phyloP scores from a whole-genome alignment of 352 stramenopile species.

The Phytophthora uliginosa region DNA sequence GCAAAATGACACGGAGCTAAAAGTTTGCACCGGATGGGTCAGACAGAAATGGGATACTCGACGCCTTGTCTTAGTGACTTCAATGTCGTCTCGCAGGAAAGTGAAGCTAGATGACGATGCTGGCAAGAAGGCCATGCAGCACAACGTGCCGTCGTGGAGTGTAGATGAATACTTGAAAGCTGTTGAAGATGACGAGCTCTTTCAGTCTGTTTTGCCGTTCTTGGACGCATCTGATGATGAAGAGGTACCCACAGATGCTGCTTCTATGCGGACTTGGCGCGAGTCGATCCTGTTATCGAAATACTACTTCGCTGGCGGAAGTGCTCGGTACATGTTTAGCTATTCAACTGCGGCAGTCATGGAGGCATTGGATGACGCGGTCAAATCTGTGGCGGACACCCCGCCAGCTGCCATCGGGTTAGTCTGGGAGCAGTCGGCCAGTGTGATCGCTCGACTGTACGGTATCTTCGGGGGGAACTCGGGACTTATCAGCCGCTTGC shows the following conservation, averaged over 20 bases:
- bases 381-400: not conserved
- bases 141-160: not conserved
- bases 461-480: not conserved
- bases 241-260: not conserved
- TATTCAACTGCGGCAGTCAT: conserved; percentile 1
- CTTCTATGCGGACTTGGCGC: conserved; percentile 6
- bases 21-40: not conserved
- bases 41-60: not conserved
- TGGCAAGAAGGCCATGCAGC: too few relatives aligned
- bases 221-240: not conserved
- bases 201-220: not conserved
- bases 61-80: not conserved
- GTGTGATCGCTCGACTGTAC: not conserved
- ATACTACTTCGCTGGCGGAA: conserved; percentile 19
- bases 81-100: not conserved
- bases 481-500: not conserved
- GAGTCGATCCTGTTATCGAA: conserved; percentile 7
- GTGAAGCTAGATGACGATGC: not conserved
- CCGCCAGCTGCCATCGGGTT: too few relatives aligned
- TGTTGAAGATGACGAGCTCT: not conserved
- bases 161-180: not conserved
- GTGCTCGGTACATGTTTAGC: conserved; percentile 7
- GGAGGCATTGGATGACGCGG: not conserved
- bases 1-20: too few relatives aligned
- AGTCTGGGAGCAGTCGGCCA: too few relatives aligned